phyloP scores from a whole-genome alignment of 2,329 filamentous ascomycete species.

The Cladosporium sphaerospermum region DNA sequence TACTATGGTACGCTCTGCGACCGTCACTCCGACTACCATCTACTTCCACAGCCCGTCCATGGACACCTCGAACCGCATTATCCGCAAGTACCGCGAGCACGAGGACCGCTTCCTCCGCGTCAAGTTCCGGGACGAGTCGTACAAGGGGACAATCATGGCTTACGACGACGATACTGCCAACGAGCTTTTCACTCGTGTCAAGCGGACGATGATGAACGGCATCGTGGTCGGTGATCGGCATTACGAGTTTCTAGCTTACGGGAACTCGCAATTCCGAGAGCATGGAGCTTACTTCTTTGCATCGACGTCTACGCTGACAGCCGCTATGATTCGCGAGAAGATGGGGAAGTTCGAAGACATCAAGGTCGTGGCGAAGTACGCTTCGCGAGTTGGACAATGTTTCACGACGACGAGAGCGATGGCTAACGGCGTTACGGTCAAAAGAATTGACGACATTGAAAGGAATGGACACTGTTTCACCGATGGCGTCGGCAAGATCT shows the following conservation, averaged over 20 bases:
- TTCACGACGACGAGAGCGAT: conserved; percentile 88
- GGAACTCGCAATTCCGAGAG: conserved; percentile 90
- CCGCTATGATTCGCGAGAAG: conserved; percentile 71
- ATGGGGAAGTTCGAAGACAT: conserved; percentile 85
- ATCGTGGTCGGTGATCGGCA: conserved; percentile 74
- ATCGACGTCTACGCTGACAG: conserved; percentile 58
- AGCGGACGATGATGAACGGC: conserved; percentile 65
- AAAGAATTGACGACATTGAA: conserved; percentile 63
- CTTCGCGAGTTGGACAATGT: conserved; percentile 84
- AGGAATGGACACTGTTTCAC: conserved; percentile 69
- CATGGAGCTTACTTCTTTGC: conserved; percentile 92
- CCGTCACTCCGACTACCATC: conserved; percentile 77
- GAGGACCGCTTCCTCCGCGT: conserved; percentile 81
- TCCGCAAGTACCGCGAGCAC: conserved; percentile 62
- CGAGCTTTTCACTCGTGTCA: conserved; percentile 64
- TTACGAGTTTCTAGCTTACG: conserved; percentile 88
- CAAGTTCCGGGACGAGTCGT: conserved; percentile 78
- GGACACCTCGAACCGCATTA: conserved; percentile 81
- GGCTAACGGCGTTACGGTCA: conserved; percentile 51
- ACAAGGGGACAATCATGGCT: conserved; percentile 36
- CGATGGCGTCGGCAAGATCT: conserved; percentile 93
- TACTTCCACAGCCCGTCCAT: conserved; percentile 70
- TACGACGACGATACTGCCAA: conserved; percentile 29
- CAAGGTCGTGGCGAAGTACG: conserved; percentile 77
- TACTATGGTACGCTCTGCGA: conserved; percentile 66